Evolutionary conservation across 208 protist species (phyloP), one percentile per base, ranked within the genome.

Genomic region (Trypanosomatidae sp.): DNA sequence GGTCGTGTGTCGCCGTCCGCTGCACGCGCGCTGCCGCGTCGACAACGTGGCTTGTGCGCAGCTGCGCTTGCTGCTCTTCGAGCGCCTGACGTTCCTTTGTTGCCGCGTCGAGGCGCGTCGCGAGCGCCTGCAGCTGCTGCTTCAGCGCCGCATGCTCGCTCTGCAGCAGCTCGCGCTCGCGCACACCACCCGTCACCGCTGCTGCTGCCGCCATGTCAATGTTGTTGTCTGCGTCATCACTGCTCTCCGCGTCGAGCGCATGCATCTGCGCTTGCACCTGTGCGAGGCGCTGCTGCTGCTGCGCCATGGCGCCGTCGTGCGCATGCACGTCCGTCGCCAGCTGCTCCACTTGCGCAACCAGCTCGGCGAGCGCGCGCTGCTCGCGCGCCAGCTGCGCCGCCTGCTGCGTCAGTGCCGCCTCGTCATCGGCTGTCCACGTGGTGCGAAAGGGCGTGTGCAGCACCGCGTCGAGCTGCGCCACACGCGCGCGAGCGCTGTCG

Each of bases 1-100:
- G 61, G 43, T 82, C 75, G 18, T 85, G 59, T 35, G 61, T 16
- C 20, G 77, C 80, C 41, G 72, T 76, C 8, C 61, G 52, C 43
- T 87, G 70, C 53, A 88, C 67, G n/a, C 72, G 38, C 15, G 48
- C 63, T 18, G 56, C 55, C 6, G 64, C 66, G 15, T 49, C 47
- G 11, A 39, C 48, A 16, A 83, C 23, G 15, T 47, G 61, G 21
- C 68, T 70, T 6, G 46, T 49, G 6, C 58, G 71, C 28, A 88
- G 45, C 6, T 28, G 19, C 26, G 83, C 71, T 32, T 80, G 42
- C 25, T 69, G 55, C 20, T 50, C 40, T 48, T 92, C 60, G 18
- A 58, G 38, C 40, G 37, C 50, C 32, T 74, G 58, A 20, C 61
- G 54, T 49, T 88, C 69, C 33, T 64, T 68, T 6, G 25, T 37